A percentile compares a stretch with the other conserved stretches of the same genome.
Conservation (phyloP, 768 basidiomycete species). For the Hypholoma fasciculare region DNA sequence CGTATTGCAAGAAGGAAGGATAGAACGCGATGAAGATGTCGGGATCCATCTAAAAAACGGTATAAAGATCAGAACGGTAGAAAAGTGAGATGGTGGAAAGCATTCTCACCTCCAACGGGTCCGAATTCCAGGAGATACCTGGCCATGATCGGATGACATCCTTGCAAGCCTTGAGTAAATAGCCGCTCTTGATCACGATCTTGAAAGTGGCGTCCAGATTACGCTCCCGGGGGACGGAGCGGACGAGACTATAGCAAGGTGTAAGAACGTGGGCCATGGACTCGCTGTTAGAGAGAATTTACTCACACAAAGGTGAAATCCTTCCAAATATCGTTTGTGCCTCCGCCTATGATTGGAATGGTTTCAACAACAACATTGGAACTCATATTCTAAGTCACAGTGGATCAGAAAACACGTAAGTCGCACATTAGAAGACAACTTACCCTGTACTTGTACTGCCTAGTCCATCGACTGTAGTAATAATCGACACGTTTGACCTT, state of each 20-base stretch:
- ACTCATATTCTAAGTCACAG: slow-evolving; percentile 44
- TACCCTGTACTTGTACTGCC: slow-evolving; percentile 58
- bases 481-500: slow-evolving; percentile 64
- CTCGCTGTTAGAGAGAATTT: neutral
- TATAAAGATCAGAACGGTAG: neutral
- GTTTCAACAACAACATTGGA: slow-evolving; percentile 53
- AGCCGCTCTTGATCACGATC: slow-evolving; percentile 58
- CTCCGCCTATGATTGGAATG: slow-evolving; percentile 36
- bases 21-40: slow-evolving; percentile 57
- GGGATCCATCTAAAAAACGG: slow-evolving; percentile 47
- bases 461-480: slow-evolving; percentile 58
- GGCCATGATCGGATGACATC: slow-evolving; percentile 59
- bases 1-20: slow-evolving; percentile 43
- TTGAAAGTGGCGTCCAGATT: slow-evolving; percentile 45
- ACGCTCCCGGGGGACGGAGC: slow-evolving; percentile 43
- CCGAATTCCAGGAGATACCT: slow-evolving; percentile 61
- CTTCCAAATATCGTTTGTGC: slow-evolving; percentile 55
- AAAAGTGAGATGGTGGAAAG: neutral
- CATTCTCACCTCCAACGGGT: slow-evolving; percentile 49
- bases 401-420: neutral
- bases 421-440: neutral
- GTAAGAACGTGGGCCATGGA: neutral
- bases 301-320: slow-evolving; percentile 54
- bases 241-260: slow-evolving; percentile 42
- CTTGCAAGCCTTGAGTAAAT: slow-evolving; percentile 56